Conservation (phyloP, 306 rosid species). For the Adenanthera pavonina region DNA sequence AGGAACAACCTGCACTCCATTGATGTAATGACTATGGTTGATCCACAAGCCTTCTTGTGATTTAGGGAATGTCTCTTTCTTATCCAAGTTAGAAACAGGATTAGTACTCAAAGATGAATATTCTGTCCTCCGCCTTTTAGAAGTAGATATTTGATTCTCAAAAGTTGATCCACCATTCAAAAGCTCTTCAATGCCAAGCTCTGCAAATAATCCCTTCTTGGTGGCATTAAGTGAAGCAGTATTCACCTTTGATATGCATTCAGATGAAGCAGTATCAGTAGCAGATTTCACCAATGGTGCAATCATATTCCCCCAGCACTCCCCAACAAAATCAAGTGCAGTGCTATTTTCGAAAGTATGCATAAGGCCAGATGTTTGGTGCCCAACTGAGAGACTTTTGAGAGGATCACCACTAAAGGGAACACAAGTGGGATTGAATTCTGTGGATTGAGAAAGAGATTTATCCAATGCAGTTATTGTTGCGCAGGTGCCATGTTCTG, state of each 20-base stretch:
- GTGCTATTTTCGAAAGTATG: constrained; percentile 16
- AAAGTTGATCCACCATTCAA: constrained; percentile 53
- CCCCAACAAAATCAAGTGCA: neutral
- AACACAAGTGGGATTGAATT: constrained; percentile 41
- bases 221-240: constrained; percentile 19
- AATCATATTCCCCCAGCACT: neutral
- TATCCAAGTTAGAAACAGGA: constrained; percentile 24
- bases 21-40: constrained; percentile 65
- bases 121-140: constrained; percentile 51
- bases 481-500: constrained; percentile 31
- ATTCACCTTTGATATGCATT: constrained; percentile 53
- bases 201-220: constrained; percentile 67
- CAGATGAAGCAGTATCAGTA: constrained; percentile 33
- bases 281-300: constrained; percentile 42
- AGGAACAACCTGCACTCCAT: constrained; percentile 43
- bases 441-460: constrained; percentile 47
- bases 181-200: constrained; percentile 71
- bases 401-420: constrained; percentile 22
- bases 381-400: constrained; percentile 33
- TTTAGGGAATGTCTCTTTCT: neutral
- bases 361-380: constrained; percentile 36
- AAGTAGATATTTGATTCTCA: constrained; percentile 50
- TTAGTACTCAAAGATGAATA: constrained; percentile 46
- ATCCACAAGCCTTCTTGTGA: constrained; percentile 35
- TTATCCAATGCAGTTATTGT: constrained; percentile 39